A percentile compares a stretch with the other conserved stretches of the same genome.
Evolutionary conservation across 2,329 filamentous ascomycete species (phyloP).

Genomic region (Paraconiothyrium brasiliense): DNA sequence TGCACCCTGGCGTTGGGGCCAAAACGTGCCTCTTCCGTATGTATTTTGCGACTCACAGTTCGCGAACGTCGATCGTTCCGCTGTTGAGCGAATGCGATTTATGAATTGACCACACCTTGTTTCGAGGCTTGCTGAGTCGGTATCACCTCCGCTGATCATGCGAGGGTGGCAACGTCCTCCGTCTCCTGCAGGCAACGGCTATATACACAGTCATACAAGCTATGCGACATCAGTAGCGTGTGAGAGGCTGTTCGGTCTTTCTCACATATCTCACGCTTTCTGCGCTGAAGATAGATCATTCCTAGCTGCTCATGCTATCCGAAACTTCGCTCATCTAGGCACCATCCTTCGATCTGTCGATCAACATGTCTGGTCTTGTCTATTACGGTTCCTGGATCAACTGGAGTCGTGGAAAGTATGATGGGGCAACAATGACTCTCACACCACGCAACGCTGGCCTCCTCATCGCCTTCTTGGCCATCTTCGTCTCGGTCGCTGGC

Average conservation of each 20-base stretch:
- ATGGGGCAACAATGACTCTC: constrained; percentile 43
- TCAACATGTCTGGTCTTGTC: constrained; percentile 18
- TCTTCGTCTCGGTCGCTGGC: constrained; percentile 39
- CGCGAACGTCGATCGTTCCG: constrained; percentile 3
- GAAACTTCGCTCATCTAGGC: neutral
- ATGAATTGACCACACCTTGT: constrained; percentile 16
- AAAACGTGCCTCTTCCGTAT: neutral
- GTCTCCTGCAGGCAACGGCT: constrained; percentile 1
- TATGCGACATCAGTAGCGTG: neutral
- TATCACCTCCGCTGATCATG: neutral
- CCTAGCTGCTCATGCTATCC: neutral
- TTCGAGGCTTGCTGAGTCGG: constrained; percentile 1
- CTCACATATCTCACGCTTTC: neutral
- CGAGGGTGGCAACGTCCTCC: neutral
- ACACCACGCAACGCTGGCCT: constrained; percentile 33
- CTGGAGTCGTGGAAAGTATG: constrained; percentile 39
- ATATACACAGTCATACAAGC: neutral
- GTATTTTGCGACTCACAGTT: neutral
- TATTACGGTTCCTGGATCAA: constrained; percentile 46
- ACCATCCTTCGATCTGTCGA: neutral
- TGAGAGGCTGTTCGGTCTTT: neutral
- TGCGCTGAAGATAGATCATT: neutral
- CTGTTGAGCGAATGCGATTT: neutral
- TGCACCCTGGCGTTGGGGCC: constrained; percentile 10
- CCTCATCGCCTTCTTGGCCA: constrained; percentile 42